phyloP scores from a whole-genome alignment of 345 rosid genomes.

The Trapa bicornis region DNA sequence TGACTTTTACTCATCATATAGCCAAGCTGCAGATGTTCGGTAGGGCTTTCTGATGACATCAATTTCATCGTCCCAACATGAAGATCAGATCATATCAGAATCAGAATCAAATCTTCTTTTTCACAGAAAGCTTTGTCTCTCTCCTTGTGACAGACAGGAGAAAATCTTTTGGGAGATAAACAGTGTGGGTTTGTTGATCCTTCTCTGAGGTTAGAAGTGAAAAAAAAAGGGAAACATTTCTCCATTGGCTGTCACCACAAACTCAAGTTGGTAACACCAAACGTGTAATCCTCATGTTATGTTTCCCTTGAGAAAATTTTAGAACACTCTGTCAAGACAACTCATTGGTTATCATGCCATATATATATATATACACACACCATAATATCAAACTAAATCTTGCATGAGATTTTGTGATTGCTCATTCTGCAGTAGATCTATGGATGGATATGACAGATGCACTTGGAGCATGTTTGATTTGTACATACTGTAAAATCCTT shows the following conservation, averaged over 20 bases:
- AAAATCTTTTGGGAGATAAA: neutral
- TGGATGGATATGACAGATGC: neutral
- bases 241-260: neutral
- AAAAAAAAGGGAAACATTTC: neutral
- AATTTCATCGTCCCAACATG: conserved; percentile 4
- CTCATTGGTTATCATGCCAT: neutral
- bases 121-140: neutral
- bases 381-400: neutral
- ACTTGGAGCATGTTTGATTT: neutral
- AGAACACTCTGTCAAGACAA: neutral
- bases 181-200: neutral
- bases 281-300: neutral
- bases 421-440: neutral
- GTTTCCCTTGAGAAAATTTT: neutral
- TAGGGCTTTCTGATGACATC: conserved; percentile 28
- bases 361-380: neutral
- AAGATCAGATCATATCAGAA: no score
- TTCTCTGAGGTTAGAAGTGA: neutral
- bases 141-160: neutral
- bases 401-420: neutral
- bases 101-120: neutral
- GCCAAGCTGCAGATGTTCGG: conserved; percentile 33
- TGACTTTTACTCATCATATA: conserved; percentile 38
- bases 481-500: no score
- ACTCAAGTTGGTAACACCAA: neutral